phyloP scores from a whole-genome alignment of 768 basidiomycete species.

The Boletus subparvulus region DNA sequence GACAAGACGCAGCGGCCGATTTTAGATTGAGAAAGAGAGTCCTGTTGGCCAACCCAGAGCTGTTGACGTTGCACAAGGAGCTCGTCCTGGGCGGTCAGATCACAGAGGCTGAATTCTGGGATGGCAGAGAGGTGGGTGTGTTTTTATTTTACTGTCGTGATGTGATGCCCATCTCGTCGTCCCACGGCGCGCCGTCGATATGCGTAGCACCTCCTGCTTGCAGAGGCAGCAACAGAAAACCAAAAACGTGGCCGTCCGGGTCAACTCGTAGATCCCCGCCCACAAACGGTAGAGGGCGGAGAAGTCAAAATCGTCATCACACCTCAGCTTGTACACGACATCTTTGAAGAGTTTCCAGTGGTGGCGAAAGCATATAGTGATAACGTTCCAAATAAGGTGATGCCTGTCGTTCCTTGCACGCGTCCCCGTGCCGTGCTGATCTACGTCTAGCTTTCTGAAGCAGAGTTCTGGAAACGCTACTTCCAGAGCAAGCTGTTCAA shows the following conservation, averaged over 20 bases:
- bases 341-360: conserved; percentile 97
- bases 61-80: conserved; percentile 80
- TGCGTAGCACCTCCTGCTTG: conserved; percentile 67
- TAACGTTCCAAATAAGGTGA: conserved; percentile 85
- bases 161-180: background rate
- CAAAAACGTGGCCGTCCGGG: conserved; percentile 83
- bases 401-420: background rate
- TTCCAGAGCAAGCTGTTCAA: conserved; percentile 96
- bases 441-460: conserved; percentile 69
- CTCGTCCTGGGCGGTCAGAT: conserved; percentile 85
- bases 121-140: conserved; percentile 79
- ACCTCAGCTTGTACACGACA: conserved; percentile 89
- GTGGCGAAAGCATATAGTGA: conserved; percentile 90
- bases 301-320: conserved; percentile 90
- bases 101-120: conserved; percentile 96
- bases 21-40: conserved; percentile 79
- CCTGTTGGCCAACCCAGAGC: conserved; percentile 71
- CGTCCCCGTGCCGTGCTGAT: conserved; percentile 1
- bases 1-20: conserved; percentile 61
- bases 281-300: conserved; percentile 78
- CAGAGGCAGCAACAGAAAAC: conserved; percentile 69
- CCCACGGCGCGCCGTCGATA: background rate
- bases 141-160: conserved; percentile 6
- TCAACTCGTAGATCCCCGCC: conserved; percentile 84
- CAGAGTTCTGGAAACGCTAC: conserved; percentile 95